Evolutionary conservation across 495 filamentous ascomycete species (phyloP).

Genomic region (Tuber indicum): DNA sequence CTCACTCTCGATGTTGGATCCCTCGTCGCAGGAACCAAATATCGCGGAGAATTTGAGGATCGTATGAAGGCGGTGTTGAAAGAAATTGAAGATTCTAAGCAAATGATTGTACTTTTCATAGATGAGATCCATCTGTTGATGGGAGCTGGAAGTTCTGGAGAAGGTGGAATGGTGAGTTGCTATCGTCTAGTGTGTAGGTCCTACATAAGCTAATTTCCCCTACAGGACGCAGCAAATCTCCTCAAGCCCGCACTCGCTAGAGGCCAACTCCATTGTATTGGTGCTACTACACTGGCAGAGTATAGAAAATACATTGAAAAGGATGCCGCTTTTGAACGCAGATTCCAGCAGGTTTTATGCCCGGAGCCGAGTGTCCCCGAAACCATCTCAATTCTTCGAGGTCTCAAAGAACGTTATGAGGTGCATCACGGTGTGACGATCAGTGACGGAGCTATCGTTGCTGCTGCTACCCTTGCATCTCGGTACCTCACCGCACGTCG

Average conservation of each 20-base stretch:
- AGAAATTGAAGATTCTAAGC: slow-evolving; percentile 91
- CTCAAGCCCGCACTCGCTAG: slow-evolving; percentile 96
- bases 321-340: slow-evolving; percentile 92
- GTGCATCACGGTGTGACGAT: slow-evolving; percentile 97
- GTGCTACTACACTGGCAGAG: slow-evolving; percentile 87
- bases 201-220: background rate
- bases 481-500: slow-evolving; percentile 85
- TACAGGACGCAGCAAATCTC: slow-evolving; percentile 77
- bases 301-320: slow-evolving; percentile 99
- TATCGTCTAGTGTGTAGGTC: background rate
- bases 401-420: slow-evolving; percentile 94
- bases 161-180: slow-evolving; percentile 70
- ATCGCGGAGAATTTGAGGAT: slow-evolving; percentile 96
- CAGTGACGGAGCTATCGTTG: slow-evolving; percentile 82
- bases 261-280: slow-evolving; percentile 95
- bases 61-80: slow-evolving; percentile 98
- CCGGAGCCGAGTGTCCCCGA: slow-evolving; percentile 84
- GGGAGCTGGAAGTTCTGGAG: slow-evolving; percentile 87
- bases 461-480: slow-evolving; percentile 79
- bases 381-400: slow-evolving; percentile 93
- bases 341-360: slow-evolving; percentile 95
- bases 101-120: slow-evolving; percentile 94
- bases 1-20: slow-evolving; percentile 92
- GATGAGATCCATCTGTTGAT: slow-evolving; percentile 98
- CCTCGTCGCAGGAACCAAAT: slow-evolving; percentile 93